Evolutionary conservation across 2,329 filamentous ascomycete genomes (phyloP), one percentile per base, ranked within the genome.

Genomic region (Drechslerella dactyloides): DNA sequence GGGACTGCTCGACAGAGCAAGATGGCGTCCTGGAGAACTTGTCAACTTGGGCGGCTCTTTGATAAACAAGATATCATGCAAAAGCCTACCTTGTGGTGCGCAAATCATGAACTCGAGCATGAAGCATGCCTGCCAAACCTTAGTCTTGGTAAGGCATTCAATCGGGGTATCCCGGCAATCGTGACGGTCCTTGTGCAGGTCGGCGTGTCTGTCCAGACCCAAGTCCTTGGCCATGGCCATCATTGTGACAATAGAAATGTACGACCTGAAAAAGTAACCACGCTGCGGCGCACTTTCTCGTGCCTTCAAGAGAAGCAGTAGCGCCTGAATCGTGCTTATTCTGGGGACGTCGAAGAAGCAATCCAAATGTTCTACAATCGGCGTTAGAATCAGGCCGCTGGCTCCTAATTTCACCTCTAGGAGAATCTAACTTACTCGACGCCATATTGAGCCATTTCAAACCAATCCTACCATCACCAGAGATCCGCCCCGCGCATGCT

Each of bases 241-340:
- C 74, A 93, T 91, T 72, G 93, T 91, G 59, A 96, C 93, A 19
- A 96, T 87, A 3, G 90, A 91, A 87, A 97, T 96, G 93, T 94
- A 97, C 0, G 94, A 97, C 40, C 93, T 88, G 80, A 94, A 97
- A 79, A 94, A 97, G 78, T 97, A 97, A 0, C 94, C 94, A 70
- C 91, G 87, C 78, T 96, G 96, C 0, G 93, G 93, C 7, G 90
- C 87, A n/a, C 90, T 90, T 79, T 97, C 93, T 74, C 92, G 86
- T 0, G 93, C 94, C 79, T 97, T 97, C 48, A 97, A 82, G 17
- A 97, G 84, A 50, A 97, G 88, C 50, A 97, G 81, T 73, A 96
- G 83, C 1, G 92, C 93, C 80, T 97, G 93, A 8, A 97, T 87
- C 0, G 94, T 97, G 80, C 91, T 97, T 52, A 97, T 78, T 55